phyloP scores from a whole-genome alignment of 2,329 filamentous ascomycete genomes.

The Diaporthe vaccinii region DNA sequence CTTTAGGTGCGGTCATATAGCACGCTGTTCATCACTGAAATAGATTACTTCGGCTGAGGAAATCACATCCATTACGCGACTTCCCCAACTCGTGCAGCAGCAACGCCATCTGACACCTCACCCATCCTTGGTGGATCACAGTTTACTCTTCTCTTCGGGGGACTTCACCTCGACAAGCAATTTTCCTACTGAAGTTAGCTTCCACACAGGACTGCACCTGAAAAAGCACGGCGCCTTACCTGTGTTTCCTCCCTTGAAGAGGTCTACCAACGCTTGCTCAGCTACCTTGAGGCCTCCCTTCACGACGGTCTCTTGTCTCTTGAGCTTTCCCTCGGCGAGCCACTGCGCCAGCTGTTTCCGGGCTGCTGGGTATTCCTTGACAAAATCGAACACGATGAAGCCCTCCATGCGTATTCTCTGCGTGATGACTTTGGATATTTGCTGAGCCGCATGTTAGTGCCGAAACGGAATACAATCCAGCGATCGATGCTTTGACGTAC shows the following conservation, averaged over 20 bases:
- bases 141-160: conserved; percentile 39
- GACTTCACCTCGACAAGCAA: conserved; percentile 68
- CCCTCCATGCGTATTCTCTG: conserved; percentile 66
- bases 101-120: too few species aligned
- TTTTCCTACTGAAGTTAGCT: conserved; percentile 52
- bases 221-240: conserved; percentile 54
- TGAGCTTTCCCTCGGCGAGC: conserved; percentile 78
- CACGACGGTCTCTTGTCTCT: conserved; percentile 79
- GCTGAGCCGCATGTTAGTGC: conserved; percentile 19
- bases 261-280: conserved; percentile 71
- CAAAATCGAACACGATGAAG: conserved; percentile 81
- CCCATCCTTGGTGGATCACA: neutral
- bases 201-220: neutral
- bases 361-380: conserved; percentile 68
- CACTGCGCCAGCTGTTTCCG: conserved; percentile 73
- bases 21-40: neutral
- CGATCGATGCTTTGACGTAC: neutral
- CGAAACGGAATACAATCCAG: neutral
- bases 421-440: conserved; percentile 41
- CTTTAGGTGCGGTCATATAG: too few species aligned
- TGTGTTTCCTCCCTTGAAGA: conserved; percentile 79
- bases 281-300: conserved; percentile 75
- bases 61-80: neutral
- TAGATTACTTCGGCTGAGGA: neutral
- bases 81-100: too few species aligned